phyloP scores from a whole-genome alignment of 495 filamentous ascomycete genomes.

The Amorphotheca resinae region DNA sequence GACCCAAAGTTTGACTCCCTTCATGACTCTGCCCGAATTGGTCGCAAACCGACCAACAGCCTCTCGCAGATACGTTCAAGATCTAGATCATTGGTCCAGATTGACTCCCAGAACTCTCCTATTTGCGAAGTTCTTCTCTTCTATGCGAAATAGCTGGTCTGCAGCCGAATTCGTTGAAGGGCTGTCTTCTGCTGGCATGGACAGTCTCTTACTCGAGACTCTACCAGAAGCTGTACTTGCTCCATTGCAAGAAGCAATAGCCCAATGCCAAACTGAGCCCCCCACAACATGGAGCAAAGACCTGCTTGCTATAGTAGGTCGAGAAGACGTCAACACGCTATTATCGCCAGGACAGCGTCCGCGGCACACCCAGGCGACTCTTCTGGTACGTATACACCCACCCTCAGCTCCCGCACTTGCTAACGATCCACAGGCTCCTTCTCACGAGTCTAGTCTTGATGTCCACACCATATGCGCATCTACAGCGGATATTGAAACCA shows the following conservation, averaged over 20 bases:
- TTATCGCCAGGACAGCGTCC: conserved; percentile 35
- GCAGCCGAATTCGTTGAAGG: conserved; percentile 41
- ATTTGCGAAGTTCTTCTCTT: conserved; percentile 44
- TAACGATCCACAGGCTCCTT: conserved; percentile 30
- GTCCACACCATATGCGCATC: conserved; percentile 59
- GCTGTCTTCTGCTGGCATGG: conserved; percentile 49
- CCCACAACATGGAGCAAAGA: conserved; percentile 60
- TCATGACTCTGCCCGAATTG: conserved; percentile 38
- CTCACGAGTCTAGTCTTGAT: conserved; percentile 56
- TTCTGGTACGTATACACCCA: conserved; percentile 20
- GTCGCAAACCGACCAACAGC: conserved; percentile 17
- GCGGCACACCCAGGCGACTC: conserved; percentile 23
- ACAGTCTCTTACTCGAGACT: conserved; percentile 51
- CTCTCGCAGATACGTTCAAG: conserved; percentile 4
- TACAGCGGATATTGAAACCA: conserved; percentile 43
- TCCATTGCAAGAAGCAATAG: conserved; percentile 73
- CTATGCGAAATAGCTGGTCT: conserved; percentile 25
- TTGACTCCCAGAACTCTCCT: conserved; percentile 53
- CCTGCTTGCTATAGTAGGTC: conserved; percentile 62
- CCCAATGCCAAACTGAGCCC: conserved; percentile 66
- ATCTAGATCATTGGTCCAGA: conserved; percentile 11
- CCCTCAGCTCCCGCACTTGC: background rate
- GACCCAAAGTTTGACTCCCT: conserved; percentile 29
- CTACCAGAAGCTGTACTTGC: conserved; percentile 71
- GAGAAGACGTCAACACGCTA: conserved; percentile 67